A percentile compares a stretch with the other conserved stretches of the same genome.
Evolutionary conservation across 345 rosid species (phyloP).

Genomic region (Theobroma cacao): DNA sequence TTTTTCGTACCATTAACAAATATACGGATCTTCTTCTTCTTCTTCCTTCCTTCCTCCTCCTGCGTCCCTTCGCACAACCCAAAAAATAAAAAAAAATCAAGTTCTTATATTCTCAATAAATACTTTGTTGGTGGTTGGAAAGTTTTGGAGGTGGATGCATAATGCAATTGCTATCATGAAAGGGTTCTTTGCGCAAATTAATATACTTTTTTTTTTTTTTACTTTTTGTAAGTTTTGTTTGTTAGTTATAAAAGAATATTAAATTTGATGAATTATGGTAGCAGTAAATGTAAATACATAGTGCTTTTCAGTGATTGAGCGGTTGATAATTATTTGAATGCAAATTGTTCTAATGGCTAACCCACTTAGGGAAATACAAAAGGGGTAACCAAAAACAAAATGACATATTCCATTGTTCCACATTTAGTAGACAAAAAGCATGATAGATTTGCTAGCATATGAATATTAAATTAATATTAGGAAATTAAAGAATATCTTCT

Average conservation of each 20-base stretch:
- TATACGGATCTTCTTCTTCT: conserved; percentile 6
- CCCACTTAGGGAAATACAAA: not conserved
- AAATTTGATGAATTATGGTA: not conserved
- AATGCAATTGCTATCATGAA: not conserved
- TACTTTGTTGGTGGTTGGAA: not conserved
- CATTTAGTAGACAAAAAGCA: not conserved
- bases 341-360: not conserved
- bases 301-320: not conserved
- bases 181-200: not conserved
- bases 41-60: not conserved
- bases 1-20: conserved; percentile 5
- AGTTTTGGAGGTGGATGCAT: not conserved
- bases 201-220: not conserved
- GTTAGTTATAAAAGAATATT: not conserved
- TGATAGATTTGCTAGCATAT: not conserved
- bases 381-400: not conserved
- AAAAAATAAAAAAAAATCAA: too few species aligned
- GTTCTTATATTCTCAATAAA: not conserved
- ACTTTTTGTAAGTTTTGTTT: not conserved
- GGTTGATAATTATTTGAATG: not conserved
- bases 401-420: not conserved
- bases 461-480: not conserved
- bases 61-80: too few species aligned
- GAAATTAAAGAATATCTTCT: not conserved
- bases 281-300: not conserved